Conservation (phyloP, 2,329 filamentous ascomycete species). For the Sclerotinia nivalis region DNA sequence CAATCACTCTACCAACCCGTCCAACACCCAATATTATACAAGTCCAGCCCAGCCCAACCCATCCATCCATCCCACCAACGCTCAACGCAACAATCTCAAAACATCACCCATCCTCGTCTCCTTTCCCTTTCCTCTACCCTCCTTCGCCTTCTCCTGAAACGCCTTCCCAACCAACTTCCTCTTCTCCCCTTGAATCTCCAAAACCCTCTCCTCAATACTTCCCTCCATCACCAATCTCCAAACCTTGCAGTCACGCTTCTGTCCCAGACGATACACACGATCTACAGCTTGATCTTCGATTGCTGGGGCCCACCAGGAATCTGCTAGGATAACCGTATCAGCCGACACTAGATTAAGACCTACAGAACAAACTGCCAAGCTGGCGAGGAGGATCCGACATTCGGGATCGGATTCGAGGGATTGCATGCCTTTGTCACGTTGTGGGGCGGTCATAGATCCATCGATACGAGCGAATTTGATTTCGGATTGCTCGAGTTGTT, state of each 20-base stretch:
- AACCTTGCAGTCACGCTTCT: conserved; percentile 75
- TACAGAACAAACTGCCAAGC: conserved; percentile 78
- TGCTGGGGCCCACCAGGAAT: conserved; percentile 90
- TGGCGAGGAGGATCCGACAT: conserved; percentile 77
- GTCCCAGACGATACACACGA: conserved; percentile 81
- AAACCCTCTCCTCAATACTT: conserved; percentile 77
- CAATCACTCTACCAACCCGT: background rate
- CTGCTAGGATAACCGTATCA: conserved; percentile 79
- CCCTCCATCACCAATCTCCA: conserved; percentile 80
- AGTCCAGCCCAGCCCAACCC: too few species aligned
- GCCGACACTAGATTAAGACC: conserved; percentile 84
- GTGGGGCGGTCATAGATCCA: conserved; percentile 70
- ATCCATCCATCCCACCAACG: background rate
- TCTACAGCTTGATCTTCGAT: conserved; percentile 92
- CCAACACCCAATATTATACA: background rate
- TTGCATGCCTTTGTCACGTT: conserved; percentile 71
- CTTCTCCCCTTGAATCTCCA: conserved; percentile 78
- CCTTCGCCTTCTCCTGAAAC: conserved; percentile 69
- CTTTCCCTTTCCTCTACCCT: conserved; percentile 52
- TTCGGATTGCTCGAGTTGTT: conserved; percentile 60
- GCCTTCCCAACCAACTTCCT: conserved; percentile 74
- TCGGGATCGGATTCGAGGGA: conserved; percentile 65
- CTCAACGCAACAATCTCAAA: conserved; percentile 44
- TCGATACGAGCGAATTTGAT: conserved; percentile 73
- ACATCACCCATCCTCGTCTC: conserved; percentile 58